Percentiles rank a stretch among this genome's conserved stretches.
Evolutionary conservation across 2,329 filamentous ascomycete genomes (phyloP).

Genomic region (Clathrospora elynae): DNA sequence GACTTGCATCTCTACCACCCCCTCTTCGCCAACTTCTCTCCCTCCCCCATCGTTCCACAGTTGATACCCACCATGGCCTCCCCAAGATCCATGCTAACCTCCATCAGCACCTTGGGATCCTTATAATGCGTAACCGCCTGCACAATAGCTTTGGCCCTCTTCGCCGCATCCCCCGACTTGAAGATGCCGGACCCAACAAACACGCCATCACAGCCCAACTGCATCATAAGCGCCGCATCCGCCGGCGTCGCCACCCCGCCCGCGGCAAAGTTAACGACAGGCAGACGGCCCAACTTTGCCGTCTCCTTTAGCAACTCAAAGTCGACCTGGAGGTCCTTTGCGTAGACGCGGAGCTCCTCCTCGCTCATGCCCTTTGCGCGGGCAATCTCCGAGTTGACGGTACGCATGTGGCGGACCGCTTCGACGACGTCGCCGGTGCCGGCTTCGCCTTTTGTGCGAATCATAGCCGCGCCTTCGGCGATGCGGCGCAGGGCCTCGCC

Average conservation of each 20-base stretch:
- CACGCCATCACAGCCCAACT: constrained; percentile 95
- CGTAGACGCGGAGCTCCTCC: constrained; percentile 76
- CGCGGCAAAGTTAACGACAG: constrained; percentile 96
- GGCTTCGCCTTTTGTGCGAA: constrained; percentile 97
- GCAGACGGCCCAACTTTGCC: constrained; percentile 82
- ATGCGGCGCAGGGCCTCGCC: constrained; percentile 92
- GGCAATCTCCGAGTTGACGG: constrained; percentile 81
- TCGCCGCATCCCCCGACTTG: constrained; percentile 89
- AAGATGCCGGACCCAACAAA: constrained; percentile 98
- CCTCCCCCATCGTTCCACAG: constrained; percentile 74
- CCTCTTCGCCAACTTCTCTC: constrained; percentile 80
- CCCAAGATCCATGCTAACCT: constrained; percentile 86
- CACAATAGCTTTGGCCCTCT: constrained; percentile 92
- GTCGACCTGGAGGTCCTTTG: constrained; percentile 80
- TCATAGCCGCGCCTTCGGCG: constrained; percentile 95
- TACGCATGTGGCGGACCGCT: constrained; percentile 94
- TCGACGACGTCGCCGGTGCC: constrained; percentile 97
- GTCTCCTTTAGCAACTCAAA: constrained; percentile 82
- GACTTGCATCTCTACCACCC: constrained; percentile 71
- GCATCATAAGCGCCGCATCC: constrained; percentile 98
- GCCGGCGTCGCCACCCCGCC: constrained; percentile 99
- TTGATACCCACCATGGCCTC: constrained; percentile 98
- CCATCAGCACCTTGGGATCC: constrained; percentile 82
- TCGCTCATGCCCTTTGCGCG: constrained; percentile 69
- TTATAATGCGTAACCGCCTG: constrained; percentile 90